phyloP scores from a whole-genome alignment of 1,284 basidiomycete genomes.

The Ustilago tritici region DNA sequence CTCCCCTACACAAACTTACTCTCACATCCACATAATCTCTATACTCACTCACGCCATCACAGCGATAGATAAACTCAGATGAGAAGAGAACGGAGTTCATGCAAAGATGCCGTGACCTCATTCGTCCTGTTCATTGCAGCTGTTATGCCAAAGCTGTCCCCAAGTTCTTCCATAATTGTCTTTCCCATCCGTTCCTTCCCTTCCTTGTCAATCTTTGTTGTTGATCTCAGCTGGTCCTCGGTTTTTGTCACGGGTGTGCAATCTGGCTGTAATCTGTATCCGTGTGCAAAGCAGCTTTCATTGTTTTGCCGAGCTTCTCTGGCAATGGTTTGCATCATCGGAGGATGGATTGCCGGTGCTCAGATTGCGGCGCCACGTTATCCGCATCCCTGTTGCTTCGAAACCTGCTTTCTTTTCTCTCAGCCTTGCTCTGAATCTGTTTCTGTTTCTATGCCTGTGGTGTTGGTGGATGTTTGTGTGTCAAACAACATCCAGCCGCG shows the following conservation, averaged over 20 bases:
- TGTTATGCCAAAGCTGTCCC: neutral
- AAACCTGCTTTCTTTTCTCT: neutral
- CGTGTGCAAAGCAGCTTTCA: neutral
- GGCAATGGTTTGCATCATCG: neutral
- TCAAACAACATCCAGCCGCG: neutral
- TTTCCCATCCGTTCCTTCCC: neutral
- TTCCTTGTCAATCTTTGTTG: neutral
- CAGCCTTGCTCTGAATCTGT: too few relatives aligned
- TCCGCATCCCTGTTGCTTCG: neutral
- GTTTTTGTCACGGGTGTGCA: neutral
- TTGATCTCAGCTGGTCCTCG: conserved; percentile 1
- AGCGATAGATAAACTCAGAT: neutral
- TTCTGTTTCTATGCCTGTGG: neutral
- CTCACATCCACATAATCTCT: neutral
- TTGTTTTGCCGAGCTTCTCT: neutral
- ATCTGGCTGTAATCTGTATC: neutral
- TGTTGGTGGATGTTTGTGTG: neutral
- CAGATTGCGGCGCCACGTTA: conserved; percentile 3
- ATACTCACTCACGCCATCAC: neutral
- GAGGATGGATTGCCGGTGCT: conserved; percentile 7
- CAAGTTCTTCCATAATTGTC: neutral
- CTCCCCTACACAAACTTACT: neutral
- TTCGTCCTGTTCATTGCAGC: neutral
- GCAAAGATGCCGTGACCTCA: conserved; percentile 5
- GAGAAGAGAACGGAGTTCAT: neutral